Conservation (phyloP, 805 yeast genomes). For the Zygotorulaspora florentina region DNA sequence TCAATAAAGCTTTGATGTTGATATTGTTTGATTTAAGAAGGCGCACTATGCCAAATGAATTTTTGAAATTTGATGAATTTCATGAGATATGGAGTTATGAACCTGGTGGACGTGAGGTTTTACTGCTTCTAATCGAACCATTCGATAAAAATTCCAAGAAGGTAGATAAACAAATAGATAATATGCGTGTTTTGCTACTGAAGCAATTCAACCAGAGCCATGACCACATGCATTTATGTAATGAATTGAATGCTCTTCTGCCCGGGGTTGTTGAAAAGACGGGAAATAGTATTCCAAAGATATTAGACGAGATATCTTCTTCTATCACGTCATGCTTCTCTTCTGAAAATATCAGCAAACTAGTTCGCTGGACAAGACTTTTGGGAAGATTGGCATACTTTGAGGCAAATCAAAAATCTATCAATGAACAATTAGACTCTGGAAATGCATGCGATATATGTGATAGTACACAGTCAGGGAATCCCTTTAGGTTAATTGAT, state of each 20-base stretch:
- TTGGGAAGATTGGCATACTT: slow-evolving; percentile 25
- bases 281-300: slow-evolving; percentile 2
- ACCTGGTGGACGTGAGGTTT: slow-evolving; percentile 4
- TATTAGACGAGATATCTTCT: slow-evolving; percentile 17
- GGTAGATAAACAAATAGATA: slow-evolving; percentile 14
- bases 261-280: slow-evolving; percentile 12
- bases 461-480: slow-evolving; percentile 18
- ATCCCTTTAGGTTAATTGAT: slow-evolving; percentile 19
- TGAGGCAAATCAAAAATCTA: slow-evolving; percentile 9
- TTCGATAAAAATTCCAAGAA: slow-evolving; percentile 18
- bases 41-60: slow-evolving; percentile 6
- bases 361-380: slow-evolving; percentile 19
- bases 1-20: slow-evolving; percentile 20
- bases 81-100: slow-evolving; percentile 12
- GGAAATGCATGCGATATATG: slow-evolving; percentile 23
- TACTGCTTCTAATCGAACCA: slow-evolving; percentile 7
- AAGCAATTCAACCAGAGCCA: slow-evolving; percentile 3
- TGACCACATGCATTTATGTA: slow-evolving; percentile 2
- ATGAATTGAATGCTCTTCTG: slow-evolving; percentile 10
- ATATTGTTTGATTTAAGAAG: slow-evolving; percentile 24
- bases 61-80: slow-evolving; percentile 9
- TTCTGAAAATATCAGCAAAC: slow-evolving; percentile 15
- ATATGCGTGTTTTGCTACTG: slow-evolving; percentile 16
- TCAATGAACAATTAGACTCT: neutral
- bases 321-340: slow-evolving; percentile 17